Evolutionary conservation across 371 early-diverging fungal species (phyloP), one percentile per base, ranked within the genome.

Genomic region (Mucor piriformis): DNA sequence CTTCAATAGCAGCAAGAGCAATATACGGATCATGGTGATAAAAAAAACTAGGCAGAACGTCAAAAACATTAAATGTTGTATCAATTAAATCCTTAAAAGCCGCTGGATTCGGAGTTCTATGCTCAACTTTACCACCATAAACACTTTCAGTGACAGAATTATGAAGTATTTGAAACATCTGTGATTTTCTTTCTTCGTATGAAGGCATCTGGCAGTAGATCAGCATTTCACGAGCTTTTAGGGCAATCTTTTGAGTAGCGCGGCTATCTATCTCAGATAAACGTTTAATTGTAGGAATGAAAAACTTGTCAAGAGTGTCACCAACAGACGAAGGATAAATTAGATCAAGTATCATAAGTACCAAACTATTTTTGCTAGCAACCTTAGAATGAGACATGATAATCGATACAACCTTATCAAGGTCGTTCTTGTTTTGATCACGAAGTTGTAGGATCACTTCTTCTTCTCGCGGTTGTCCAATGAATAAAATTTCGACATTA

Each of bases 41-140:
- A 74, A 98, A 94, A 85, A 98, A 96, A 66, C 83, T 80, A 65
- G 94, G 94, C 64, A 98, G 77, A 24, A 97, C 94, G 66, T 98
- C 98, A 67, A 96, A 87, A 54, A 98, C 95, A 38, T 95, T 89
- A 83, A 94, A 93, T 72, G 93, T 93, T 67, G 95, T 93, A 38
- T 91, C 92, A 63, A 97, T 86, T 59, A 97, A 75, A 68, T 93
- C 90, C 74, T 92, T 89, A 66, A 98, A 84, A 12, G 89, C 83
- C 44, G 91, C 92, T 63, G 87, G 89, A 79, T 80, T 88, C 54
- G 89, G 90, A 37, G 88, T 81, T 64, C 91, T 90, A 61, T 77
- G 85, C 67, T 88, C 89, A 35, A 79, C 76, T 13, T 78, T 81
- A 54, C 83, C 87, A 66, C 92, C 91, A 63, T 91, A 88, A 29